Percentiles rank a stretch among this genome's conserved stretches.
phyloP scores from a whole-genome alignment of 208 protist species.

The Acanthamoeba triangularis region DNA sequence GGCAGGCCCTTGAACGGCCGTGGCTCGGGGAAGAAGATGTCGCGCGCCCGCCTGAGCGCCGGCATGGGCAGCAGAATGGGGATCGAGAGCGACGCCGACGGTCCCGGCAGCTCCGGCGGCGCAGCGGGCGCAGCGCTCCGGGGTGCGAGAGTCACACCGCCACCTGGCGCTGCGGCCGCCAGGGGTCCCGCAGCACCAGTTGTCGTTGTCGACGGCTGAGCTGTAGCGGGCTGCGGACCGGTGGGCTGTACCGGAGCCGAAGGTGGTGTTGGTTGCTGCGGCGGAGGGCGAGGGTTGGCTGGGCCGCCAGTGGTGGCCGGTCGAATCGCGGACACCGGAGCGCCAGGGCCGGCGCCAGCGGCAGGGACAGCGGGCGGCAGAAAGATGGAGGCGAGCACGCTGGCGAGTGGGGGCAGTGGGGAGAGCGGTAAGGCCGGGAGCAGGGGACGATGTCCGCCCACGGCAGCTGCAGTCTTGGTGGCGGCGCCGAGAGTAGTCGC shows the following conservation, averaged over 20 bases:
- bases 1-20: constrained; percentile 10
- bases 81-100: neutral
- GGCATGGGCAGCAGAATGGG: constrained; percentile 11
- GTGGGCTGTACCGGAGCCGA: neutral
- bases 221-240: too few species aligned
- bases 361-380: neutral
- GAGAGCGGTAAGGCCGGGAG: too few species aligned
- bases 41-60: neutral
- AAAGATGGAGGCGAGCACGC: constrained; percentile 21
- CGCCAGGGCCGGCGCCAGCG: neutral
- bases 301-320: neutral
- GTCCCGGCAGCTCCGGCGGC: neutral
- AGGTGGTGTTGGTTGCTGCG: neutral
- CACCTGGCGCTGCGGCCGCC: too few species aligned
- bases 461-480: too few species aligned
- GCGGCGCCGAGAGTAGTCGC: too few species aligned
- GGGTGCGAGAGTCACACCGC: too few species aligned
- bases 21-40: constrained; percentile 55
- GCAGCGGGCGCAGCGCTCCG: neutral
- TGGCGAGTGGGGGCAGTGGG: neutral
- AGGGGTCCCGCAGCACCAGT: too few species aligned
- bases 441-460: too few species aligned
- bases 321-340: neutral
- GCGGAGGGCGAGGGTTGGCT: too few species aligned
- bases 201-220: too few species aligned